Base-by-base conservation (phyloP, 331 rosid species). In the Quercus lobata region DNA sequence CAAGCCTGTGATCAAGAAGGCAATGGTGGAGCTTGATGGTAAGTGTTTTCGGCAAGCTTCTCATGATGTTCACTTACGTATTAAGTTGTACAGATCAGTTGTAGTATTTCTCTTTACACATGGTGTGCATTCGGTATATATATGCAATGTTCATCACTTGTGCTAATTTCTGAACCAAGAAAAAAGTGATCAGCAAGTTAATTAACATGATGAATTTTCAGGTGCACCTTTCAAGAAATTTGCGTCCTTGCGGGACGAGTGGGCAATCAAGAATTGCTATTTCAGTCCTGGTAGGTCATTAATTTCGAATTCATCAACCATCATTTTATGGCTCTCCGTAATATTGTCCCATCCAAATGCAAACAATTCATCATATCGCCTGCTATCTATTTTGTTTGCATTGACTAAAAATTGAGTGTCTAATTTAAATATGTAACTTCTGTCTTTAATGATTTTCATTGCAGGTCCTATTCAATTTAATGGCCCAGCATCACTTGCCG, bases 21-120 rank as follows among this genome's bases (percentile, higher is more conserved):
- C 99, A 69, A 96, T 96, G 98, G 99, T 96, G 76, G 99, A 96
- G 85, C 98, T 96, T 75, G 96, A 96, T 80, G 99, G 99, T 96
- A 89, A 80, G 46, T 37, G 41, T 72, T 22, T 71, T 14, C 2
- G 75, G 75, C 8, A 69, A 35, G 4, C 19, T 46, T 32, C 16
- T 32, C 24, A 30, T 49, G 58, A 41, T 71, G 14, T 49, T 41
- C 58, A 15, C 32, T 71, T 25, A 4, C 35, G 4, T 71, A 9
- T 35, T 68, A 17, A 65, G 71, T 65, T 29, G 10, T 17, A 30
- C 1, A 6, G 12, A 16, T 65, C 22, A 7, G 46, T 65, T 17
- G 71, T 32, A 65, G 56, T 72, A 4, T 18, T 46, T 30, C 71
- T 68, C 46, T 55, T 53, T 3, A 19, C 37, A 37, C 69, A 68